A percentile compares a stretch with the other conserved stretches of the same genome.
phyloP scores from a whole-genome alignment of 2,329 filamentous ascomycete species.

The Fusarium succisae region DNA sequence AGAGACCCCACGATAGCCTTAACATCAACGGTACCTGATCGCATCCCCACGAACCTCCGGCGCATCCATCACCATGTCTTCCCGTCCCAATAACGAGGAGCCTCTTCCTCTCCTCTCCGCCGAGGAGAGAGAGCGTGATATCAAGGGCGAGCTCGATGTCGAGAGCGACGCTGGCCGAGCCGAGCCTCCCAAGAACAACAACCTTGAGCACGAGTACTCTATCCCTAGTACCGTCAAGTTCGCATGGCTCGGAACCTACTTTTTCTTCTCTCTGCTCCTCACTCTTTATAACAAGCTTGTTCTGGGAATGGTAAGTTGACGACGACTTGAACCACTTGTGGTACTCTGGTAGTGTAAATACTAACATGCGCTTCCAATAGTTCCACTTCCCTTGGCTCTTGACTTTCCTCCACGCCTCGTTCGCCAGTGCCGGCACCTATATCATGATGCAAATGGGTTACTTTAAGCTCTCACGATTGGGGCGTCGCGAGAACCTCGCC shows the following conservation, averaged over 20 bases:
- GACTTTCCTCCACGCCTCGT: conserved; percentile 66
- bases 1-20: conserved; percentile 7
- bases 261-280: conserved; percentile 58
- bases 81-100: conserved; percentile 46
- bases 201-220: conserved; percentile 57
- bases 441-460: conserved; percentile 61
- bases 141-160: conserved; percentile 46
- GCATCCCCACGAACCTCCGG: conserved; percentile 14
- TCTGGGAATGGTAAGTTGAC: conserved; percentile 56
- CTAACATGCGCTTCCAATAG: conserved; percentile 47
- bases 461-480: conserved; percentile 62
- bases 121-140: conserved; percentile 46
- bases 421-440: conserved; percentile 65
- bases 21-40: conserved; percentile 6
- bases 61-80: conserved; percentile 45
- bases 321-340: not conserved
- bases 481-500: conserved; percentile 62
- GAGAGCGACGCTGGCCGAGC: conserved; percentile 44
- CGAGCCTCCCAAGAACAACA: conserved; percentile 45
- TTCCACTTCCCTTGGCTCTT: conserved; percentile 70
- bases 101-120: conserved; percentile 45
- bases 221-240: conserved; percentile 58
- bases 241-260: conserved; percentile 62
- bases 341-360: not conserved
- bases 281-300: conserved; percentile 70